phyloP scores from a whole-genome alignment of 192 early-diverging fungal species.

The Coemansia sp. region DNA sequence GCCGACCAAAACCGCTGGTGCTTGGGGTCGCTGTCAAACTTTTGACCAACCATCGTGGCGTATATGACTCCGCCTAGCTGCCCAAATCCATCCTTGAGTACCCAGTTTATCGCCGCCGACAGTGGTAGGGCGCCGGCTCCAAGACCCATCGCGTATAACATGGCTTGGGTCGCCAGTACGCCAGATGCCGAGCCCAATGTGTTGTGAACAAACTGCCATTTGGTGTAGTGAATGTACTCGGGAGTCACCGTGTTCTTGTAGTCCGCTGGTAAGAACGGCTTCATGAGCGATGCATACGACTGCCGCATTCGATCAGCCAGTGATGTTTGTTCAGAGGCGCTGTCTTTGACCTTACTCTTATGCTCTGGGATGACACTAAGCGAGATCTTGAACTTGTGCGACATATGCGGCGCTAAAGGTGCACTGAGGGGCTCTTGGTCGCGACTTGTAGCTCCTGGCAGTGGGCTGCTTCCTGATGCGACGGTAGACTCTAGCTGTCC shows the following conservation, averaged over 20 bases:
- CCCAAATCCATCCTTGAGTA: constrained; percentile 90
- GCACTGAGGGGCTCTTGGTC: background rate
- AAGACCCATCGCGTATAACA: constrained; percentile 82
- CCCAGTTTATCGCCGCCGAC: constrained; percentile 88
- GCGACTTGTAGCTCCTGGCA: background rate
- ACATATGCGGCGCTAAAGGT: background rate
- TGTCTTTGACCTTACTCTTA: background rate
- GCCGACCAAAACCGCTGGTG: constrained; percentile 78
- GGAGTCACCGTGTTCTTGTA: constrained; percentile 73
- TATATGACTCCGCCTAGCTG: constrained; percentile 85
- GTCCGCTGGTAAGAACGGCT: constrained; percentile 75
- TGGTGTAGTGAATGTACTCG: constrained; percentile 73
- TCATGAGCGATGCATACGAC: constrained; percentile 5
- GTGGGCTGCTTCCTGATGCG: background rate
- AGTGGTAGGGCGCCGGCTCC: constrained; percentile 73
- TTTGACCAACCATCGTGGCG: constrained; percentile 71
- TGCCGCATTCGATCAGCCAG: background rate
- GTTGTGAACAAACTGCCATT: constrained; percentile 81
- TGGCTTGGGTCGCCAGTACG: constrained; percentile 83
- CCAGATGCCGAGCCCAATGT: constrained; percentile 77
- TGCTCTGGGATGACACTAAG: background rate
- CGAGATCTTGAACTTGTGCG: background rate
- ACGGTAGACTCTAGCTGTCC: constrained; percentile 1
- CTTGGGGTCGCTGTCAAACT: constrained; percentile 84
- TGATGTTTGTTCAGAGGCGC: background rate